Evolutionary conservation across 352 stramenopile species (phyloP).

Genomic region (Globisporangium yorkense): DNA sequence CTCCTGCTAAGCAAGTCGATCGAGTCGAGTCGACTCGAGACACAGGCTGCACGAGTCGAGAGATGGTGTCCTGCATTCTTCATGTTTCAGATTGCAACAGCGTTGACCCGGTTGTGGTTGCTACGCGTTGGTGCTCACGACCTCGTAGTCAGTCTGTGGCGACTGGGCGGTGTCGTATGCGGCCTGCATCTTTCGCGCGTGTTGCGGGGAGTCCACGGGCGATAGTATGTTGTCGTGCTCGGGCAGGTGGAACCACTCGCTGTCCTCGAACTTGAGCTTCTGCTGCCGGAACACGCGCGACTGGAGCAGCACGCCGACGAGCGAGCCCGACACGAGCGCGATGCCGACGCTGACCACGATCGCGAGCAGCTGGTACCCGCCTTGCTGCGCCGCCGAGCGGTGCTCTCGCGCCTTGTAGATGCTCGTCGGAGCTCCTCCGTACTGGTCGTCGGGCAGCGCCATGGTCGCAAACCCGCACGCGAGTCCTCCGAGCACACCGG

Average conservation of each 20-base stretch:
- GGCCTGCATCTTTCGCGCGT: not conserved
- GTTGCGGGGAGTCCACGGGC: not conserved
- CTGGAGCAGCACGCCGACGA: constrained; percentile 34
- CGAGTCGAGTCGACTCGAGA: too few species aligned
- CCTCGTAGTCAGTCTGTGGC: constrained; percentile 9
- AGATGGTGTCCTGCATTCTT: too few species aligned
- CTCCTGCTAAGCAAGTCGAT: not conserved
- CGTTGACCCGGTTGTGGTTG: not conserved
- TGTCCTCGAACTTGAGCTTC: constrained; percentile 52
- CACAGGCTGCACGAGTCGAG: not conserved
- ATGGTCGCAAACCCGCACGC: constrained; percentile 50
- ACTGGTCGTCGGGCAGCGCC: constrained; percentile 39
- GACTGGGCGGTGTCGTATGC: constrained; percentile 3
- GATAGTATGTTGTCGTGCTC: not conserved
- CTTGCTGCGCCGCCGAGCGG: constrained; percentile 34
- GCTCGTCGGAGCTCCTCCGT: constrained; percentile 31
- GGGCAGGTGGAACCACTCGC: constrained; percentile 63
- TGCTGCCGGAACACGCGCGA: constrained; percentile 51
- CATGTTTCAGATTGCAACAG: too few species aligned
- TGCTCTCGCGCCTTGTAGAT: constrained; percentile 47
- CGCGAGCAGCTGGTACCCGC: constrained; percentile 55
- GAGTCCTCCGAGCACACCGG: constrained; percentile 52
- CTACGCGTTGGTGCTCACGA: constrained; percentile 2
- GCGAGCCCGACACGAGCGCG: constrained; percentile 19
- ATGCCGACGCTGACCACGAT: constrained; percentile 43